These are phyloP conservation scores for Teratosphaeria zuluensis DNA, from an alignment of 2,329 filamentous ascomycete genomes.

Conservation along the genomic window DNA sequence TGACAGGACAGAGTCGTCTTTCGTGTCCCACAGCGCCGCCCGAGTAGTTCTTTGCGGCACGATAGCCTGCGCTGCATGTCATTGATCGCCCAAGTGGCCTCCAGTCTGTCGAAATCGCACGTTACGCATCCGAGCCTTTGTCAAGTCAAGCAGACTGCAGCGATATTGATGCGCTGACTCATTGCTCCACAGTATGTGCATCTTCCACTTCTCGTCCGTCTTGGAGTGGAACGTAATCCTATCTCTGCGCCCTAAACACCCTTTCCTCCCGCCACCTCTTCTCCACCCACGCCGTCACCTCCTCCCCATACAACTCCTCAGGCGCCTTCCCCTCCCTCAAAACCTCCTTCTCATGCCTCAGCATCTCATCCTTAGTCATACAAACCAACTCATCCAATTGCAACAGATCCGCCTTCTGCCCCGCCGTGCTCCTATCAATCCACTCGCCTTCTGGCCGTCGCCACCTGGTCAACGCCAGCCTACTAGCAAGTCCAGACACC, in stretches of 20 bases:
- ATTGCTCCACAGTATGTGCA: too few species aligned
- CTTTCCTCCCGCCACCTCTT: slow-evolving; percentile 56
- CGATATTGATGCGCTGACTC: too few species aligned
- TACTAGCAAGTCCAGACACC: slow-evolving; percentile 70
- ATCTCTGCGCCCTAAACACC: slow-evolving; percentile 6
- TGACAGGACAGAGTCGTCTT: too few species aligned
- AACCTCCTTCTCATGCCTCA: slow-evolving; percentile 68
- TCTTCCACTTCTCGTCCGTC: too few species aligned
- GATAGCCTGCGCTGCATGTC: too few species aligned
- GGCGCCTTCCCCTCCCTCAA: slow-evolving; percentile 57
- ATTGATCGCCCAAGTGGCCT: too few species aligned
- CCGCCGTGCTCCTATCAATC: slow-evolving; percentile 56
- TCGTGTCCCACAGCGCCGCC: too few species aligned
- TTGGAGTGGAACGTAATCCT: too few species aligned
- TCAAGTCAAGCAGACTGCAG: too few species aligned
- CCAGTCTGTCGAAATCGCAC: too few species aligned
- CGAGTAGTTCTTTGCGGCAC: too few species aligned
- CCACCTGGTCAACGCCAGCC: slow-evolving; percentile 77
- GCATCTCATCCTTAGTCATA: slow-evolving; percentile 87
- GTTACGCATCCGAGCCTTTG: too few species aligned
- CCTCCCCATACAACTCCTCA: slow-evolving; percentile 64
- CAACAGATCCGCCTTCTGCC: slow-evolving; percentile 68
- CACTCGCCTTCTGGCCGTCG: slow-evolving; percentile 52
- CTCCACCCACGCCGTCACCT: slow-evolving; percentile 59
- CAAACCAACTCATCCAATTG: slow-evolving; percentile 65